phyloP scores from a whole-genome alignment of 345 rosid genomes.

The Cardiospermum halicacabum region DNA sequence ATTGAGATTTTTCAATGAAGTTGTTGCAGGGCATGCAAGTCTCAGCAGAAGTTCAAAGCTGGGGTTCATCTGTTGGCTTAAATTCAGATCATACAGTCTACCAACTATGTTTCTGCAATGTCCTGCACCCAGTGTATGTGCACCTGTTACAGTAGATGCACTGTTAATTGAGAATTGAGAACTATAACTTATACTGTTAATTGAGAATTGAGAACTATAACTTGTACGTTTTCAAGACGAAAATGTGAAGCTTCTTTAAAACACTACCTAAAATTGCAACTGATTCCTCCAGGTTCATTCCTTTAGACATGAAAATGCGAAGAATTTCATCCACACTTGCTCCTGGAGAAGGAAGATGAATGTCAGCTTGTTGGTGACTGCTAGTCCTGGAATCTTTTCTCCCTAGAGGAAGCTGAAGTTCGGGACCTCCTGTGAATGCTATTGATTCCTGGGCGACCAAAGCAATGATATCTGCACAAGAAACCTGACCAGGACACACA shows the following conservation, averaged over 20 bases:
- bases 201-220: too few species aligned
- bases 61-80: constrained; percentile 6
- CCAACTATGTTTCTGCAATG: constrained; percentile 26
- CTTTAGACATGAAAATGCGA: constrained; percentile 21
- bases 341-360: constrained; percentile 21
- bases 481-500: constrained; percentile 26
- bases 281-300: constrained; percentile 29
- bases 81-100: constrained; percentile 11
- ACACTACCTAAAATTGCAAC: constrained; percentile 29
- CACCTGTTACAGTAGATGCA: constrained; percentile 16
- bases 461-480: constrained; percentile 38
- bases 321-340: constrained; percentile 27
- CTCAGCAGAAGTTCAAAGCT: constrained; percentile 12
- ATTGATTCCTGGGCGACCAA: constrained; percentile 35
- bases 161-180: not conserved
- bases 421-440: constrained; percentile 32
- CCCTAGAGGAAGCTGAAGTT: constrained; percentile 30
- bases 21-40: constrained; percentile 14
- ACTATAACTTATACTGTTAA: not conserved
- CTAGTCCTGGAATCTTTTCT: constrained; percentile 31
- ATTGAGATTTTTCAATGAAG: constrained; percentile 16
- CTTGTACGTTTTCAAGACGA: too few species aligned
- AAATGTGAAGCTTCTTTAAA: not conserved
- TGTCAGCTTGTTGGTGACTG: constrained; percentile 20
- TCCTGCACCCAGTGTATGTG: constrained; percentile 22